These are phyloP conservation scores for Kwoniella dejecticola DNA, from an alignment of 768 basidiomycete genomes.

Conservation along the genomic window DNA sequence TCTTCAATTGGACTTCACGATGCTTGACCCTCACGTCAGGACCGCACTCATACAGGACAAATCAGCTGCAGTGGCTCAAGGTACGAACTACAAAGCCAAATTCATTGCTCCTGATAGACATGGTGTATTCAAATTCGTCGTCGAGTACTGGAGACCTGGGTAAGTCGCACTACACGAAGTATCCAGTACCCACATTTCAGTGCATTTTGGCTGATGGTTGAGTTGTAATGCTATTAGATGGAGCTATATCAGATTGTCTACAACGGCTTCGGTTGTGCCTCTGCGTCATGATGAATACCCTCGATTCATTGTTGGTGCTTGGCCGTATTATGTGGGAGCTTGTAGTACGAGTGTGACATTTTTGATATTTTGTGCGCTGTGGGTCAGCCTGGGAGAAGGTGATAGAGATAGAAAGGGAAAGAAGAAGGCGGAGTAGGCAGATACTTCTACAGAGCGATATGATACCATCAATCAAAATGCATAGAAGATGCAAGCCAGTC, in stretches of 20 bases:
- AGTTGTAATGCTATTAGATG: constrained; percentile 59
- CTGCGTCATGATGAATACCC: constrained; percentile 93
- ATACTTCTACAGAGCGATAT: neutral
- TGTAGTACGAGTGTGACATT: constrained; percentile 85
- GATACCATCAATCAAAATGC: too few relatives aligned
- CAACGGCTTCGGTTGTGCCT: constrained; percentile 83
- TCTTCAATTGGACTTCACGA: constrained; percentile 92
- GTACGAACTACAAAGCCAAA: constrained; percentile 66
- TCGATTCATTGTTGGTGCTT: constrained; percentile 90
- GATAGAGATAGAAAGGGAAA: constrained; percentile 49
- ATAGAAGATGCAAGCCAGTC: too few relatives aligned
- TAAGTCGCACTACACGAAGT: constrained; percentile 55
- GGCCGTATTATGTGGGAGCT: constrained; percentile 92
- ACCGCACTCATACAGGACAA: constrained; percentile 66
- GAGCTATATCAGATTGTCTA: constrained; percentile 71
- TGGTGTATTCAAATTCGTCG: constrained; percentile 96
- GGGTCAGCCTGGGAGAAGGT: constrained; percentile 77
- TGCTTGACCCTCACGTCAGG: constrained; percentile 96
- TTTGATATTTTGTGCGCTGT: constrained; percentile 79
- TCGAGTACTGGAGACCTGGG: constrained; percentile 88
- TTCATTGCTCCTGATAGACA: constrained; percentile 94
- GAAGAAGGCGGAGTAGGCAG: constrained; percentile 61
- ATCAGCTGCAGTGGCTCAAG: constrained; percentile 2
- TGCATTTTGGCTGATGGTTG: neutral
- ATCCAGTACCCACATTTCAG: too few relatives aligned